Conservation (phyloP, 768 basidiomycete genomes). For the Tricholoma saponaceum region DNA sequence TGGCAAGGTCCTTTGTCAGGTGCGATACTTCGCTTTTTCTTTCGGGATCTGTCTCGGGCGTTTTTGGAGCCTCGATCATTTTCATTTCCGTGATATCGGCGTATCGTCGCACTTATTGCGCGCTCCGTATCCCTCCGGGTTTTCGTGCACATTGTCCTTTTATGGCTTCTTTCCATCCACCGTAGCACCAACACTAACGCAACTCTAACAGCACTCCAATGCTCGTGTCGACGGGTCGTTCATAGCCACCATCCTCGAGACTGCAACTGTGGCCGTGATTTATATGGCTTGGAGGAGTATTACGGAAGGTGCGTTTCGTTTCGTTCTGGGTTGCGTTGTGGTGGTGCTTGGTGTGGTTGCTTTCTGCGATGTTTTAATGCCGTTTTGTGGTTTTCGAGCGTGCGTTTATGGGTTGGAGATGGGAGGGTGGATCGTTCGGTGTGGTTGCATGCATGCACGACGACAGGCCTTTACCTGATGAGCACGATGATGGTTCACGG, state of each 20-base stretch:
- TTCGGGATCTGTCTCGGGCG: not conserved
- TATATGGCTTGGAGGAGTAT: slow-evolving; percentile 86
- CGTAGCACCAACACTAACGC: not conserved
- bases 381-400: too few species aligned
- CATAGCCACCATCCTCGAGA: slow-evolving; percentile 80
- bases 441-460: too few species aligned
- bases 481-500: too few species aligned
- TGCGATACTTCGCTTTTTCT: slow-evolving; percentile 14
- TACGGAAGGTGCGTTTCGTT: slow-evolving; percentile 66
- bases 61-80: not conserved
- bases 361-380: too few species aligned
- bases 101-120: too few species aligned
- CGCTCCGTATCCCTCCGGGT: too few species aligned
- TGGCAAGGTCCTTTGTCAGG: slow-evolving; percentile 69
- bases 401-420: too few species aligned
- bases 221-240: slow-evolving; percentile 83
- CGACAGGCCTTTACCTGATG: too few species aligned
- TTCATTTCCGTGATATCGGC: too few species aligned
- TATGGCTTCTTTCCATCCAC: not conserved
- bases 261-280: slow-evolving; percentile 60
- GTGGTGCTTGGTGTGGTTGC: slow-evolving; percentile 3
- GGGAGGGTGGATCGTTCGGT: too few species aligned
- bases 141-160: too few species aligned
- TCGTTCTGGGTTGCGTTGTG: not conserved
- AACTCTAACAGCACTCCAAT: slow-evolving; percentile 45